A percentile compares a stretch with the other conserved stretches of the same genome.
These are phyloP conservation scores for Macroventuria anomochaeta DNA, from an alignment of 2,329 filamentous ascomycete genomes.

Conservation along the genomic window DNA sequence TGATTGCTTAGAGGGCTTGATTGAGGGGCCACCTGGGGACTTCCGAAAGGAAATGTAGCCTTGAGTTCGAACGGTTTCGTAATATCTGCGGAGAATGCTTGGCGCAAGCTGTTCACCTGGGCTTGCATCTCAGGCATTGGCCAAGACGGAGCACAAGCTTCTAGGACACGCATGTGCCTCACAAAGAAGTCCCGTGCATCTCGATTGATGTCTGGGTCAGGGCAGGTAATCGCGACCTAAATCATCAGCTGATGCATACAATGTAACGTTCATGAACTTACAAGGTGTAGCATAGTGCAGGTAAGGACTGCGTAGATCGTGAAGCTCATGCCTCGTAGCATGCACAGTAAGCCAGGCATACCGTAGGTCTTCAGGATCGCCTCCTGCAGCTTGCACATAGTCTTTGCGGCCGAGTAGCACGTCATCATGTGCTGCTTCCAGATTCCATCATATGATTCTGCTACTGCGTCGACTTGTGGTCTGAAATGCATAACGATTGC, in stretches of 20 bases:
- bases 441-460: constrained; percentile 76
- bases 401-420: constrained; percentile 84
- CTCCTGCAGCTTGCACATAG: constrained; percentile 85
- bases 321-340: constrained; percentile 94
- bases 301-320: constrained; percentile 91
- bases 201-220: constrained; percentile 83
- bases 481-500: constrained; percentile 85
- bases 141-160: constrained; percentile 82
- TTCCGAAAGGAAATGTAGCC: constrained; percentile 84
- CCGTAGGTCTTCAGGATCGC: constrained; percentile 78
- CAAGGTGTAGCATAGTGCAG: constrained; percentile 90
- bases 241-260: constrained; percentile 18
- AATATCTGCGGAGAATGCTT: constrained; percentile 88
- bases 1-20: constrained; percentile 67
- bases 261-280: constrained; percentile 59
- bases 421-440: constrained; percentile 91
- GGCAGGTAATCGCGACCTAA: constrained; percentile 89
- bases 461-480: constrained; percentile 76
- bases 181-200: constrained; percentile 90
- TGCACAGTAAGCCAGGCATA: constrained; percentile 81
- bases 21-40: constrained; percentile 68
- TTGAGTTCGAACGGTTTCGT: constrained; percentile 89
- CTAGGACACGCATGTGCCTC: constrained; percentile 90
- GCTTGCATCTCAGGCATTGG: constrained; percentile 88
- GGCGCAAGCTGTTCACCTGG: constrained; percentile 85